Percentiles rank a stretch among this genome's conserved stretches.
Conservation (phyloP, 108 stramenopile species). For the Aurantiochytrium sp. region DNA sequence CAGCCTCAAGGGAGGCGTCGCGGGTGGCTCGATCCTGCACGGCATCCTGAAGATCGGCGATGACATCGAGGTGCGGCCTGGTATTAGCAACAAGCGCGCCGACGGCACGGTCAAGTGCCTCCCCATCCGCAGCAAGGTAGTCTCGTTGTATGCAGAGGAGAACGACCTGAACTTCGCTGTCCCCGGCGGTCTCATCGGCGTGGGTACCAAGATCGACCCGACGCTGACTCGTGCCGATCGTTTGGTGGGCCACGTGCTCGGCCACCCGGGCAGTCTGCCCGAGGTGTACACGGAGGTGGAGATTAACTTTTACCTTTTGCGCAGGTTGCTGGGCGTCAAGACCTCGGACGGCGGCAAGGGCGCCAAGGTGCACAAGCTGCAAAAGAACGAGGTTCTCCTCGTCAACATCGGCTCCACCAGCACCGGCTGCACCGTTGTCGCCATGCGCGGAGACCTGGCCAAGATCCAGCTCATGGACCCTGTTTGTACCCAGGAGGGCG, state of each 20-base stretch:
- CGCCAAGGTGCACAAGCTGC: constrained; percentile 94
- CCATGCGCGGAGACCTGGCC: constrained; percentile 89
- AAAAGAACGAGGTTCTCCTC: constrained; percentile 95
- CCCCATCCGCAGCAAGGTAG: constrained; percentile 81
- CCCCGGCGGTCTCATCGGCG: constrained; percentile 98
- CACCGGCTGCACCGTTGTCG: constrained; percentile 90
- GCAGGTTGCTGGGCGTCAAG: constrained; percentile 94
- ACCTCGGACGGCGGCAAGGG: constrained; percentile 96
- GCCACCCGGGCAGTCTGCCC: constrained; percentile 88
- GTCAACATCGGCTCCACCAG: constrained; percentile 98
- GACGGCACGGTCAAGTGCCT: constrained; percentile 75
- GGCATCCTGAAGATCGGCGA: constrained; percentile 94
- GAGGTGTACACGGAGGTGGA: constrained; percentile 96
- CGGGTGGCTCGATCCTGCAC: constrained; percentile 94
- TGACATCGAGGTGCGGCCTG: constrained; percentile 98
- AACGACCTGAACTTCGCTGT: constrained; percentile 97
- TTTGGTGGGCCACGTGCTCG: constrained; percentile 88
- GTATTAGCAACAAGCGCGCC: constrained; percentile 91
- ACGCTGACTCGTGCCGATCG: constrained; percentile 97
- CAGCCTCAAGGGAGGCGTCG: constrained; percentile 89
- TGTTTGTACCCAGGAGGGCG: constrained; percentile 96
- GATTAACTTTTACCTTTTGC: constrained; percentile 90
- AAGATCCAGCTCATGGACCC: constrained; percentile 96
- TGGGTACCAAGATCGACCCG: constrained; percentile 96
- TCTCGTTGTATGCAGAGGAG: constrained; percentile 85